Percentiles rank a stretch among this genome's conserved stretches.
Conservation (phyloP, 1,284 basidiomycete genomes). For the Cutaneotrichosporon sp. region DNA sequence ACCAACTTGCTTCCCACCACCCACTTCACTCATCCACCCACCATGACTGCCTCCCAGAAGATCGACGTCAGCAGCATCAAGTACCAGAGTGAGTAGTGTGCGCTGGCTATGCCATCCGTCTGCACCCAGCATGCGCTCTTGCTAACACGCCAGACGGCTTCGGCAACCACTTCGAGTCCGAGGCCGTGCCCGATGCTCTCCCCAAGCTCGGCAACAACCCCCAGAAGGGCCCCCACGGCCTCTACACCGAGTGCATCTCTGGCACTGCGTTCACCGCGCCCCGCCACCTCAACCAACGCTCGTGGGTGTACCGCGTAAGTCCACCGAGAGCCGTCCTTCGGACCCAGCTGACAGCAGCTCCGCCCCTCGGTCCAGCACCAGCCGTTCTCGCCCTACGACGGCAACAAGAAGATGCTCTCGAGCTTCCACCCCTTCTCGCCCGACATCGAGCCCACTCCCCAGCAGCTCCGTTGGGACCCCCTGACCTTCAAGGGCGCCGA, state of each 20-base stretch:
- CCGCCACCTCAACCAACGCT: slow-evolving; percentile 57
- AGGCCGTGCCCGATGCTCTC: slow-evolving; percentile 44
- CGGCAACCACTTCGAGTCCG: slow-evolving; percentile 16
- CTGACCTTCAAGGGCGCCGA: slow-evolving; percentile 48
- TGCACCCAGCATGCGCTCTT: neutral
- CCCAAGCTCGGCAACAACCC: slow-evolving; percentile 63
- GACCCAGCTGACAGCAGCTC: slow-evolving; percentile 13
- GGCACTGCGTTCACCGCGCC: slow-evolving; percentile 65
- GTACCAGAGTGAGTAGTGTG: slow-evolving; percentile 12
- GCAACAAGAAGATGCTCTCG: slow-evolving; percentile 14
- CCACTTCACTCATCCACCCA: neutral
- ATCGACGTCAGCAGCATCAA: slow-evolving; percentile 6
- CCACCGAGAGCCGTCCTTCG: neutral
- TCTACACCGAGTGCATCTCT: slow-evolving; percentile 63
- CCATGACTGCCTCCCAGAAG: neutral
- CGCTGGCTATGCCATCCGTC: neutral
- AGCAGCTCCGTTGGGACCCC: slow-evolving; percentile 68
- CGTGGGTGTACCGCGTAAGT: slow-evolving; percentile 52
- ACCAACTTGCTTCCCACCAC: neutral
- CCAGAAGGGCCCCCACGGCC: slow-evolving; percentile 63
- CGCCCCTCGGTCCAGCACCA: slow-evolving; percentile 67
- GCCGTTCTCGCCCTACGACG: slow-evolving; percentile 17
- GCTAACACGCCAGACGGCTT: slow-evolving; percentile 15
- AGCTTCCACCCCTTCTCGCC: slow-evolving; percentile 14
- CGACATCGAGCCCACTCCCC: slow-evolving; percentile 55